phyloP scores from a whole-genome alignment of 2,329 filamentous ascomycete genomes.

The Trichoderma atrobrunneum region DNA sequence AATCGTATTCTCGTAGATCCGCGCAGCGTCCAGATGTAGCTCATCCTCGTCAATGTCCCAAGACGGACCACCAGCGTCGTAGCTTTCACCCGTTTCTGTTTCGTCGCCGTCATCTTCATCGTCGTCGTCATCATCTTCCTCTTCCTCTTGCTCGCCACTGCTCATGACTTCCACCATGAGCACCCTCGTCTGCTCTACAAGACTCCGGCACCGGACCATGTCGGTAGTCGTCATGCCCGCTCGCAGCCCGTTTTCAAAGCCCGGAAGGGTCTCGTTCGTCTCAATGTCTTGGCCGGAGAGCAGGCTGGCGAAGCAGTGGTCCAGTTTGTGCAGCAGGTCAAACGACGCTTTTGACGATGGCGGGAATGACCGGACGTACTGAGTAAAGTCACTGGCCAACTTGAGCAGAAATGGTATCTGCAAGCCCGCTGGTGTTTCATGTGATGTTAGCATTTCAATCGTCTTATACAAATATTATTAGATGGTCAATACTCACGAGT shows the following conservation, averaged over 20 bases:
- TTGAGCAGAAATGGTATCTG: conserved; percentile 83
- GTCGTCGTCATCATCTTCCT: conserved; percentile 37
- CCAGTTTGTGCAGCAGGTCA: conserved; percentile 70
- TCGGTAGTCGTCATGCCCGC: conserved; percentile 74
- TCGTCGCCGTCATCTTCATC: conserved; percentile 37
- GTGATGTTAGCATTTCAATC: not conserved
- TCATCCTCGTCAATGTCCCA: conserved; percentile 48
- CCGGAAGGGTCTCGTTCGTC: conserved; percentile 63
- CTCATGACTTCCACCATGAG: conserved; percentile 67
- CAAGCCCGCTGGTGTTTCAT: conserved; percentile 57
- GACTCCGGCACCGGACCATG: conserved; percentile 80
- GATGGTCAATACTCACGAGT: conserved; percentile 61
- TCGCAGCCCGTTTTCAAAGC: conserved; percentile 60
- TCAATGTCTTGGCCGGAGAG: conserved; percentile 65
- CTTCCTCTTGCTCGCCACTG: conserved; percentile 40
- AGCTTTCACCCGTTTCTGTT: conserved; percentile 38
- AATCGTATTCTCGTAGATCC: conserved; percentile 77
- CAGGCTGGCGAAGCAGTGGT: conserved; percentile 77
- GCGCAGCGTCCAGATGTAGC: conserved; percentile 67
- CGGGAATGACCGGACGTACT: conserved; percentile 70
- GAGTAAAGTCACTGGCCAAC: conserved; percentile 68
- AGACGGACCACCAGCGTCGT: conserved; percentile 23
- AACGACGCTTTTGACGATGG: conserved; percentile 63
- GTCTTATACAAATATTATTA: not conserved
- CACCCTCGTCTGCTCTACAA: conserved; percentile 74